Percentiles rank a stretch among this genome's conserved stretches.
These are phyloP conservation scores for Schizonepeta tenuifolia DNA, from an alignment of 257 asterid species.

Conservation along the genomic window DNA sequence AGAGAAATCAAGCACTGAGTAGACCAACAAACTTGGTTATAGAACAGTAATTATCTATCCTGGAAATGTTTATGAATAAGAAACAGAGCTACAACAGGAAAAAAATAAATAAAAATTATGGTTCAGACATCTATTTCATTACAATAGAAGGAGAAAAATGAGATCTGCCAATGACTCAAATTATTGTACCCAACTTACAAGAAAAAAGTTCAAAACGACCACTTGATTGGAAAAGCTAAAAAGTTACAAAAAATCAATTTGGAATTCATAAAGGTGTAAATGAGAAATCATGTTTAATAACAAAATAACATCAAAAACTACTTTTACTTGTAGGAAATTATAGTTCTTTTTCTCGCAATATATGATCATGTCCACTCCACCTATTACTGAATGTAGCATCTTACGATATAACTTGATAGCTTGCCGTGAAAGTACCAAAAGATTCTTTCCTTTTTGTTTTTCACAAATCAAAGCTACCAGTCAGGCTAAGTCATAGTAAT, in stretches of 20 bases:
- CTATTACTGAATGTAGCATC: constrained; percentile 8
- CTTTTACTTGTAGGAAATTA: constrained; percentile 13
- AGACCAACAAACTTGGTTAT: constrained; percentile 38
- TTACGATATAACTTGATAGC: constrained; percentile 24
- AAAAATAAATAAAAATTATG: not conserved
- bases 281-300: constrained; percentile 20
- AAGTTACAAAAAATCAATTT: constrained; percentile 17
- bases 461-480: constrained; percentile 19
- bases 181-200: not conserved
- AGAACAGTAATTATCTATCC: constrained; percentile 22
- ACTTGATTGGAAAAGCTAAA: constrained; percentile 8
- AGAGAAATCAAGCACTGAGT: constrained; percentile 73
- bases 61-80: constrained; percentile 3
- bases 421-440: not conserved
- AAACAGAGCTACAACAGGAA: constrained; percentile 2
- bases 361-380: constrained; percentile 13
- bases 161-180: constrained; percentile 10
- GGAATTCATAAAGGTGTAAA: constrained; percentile 11
- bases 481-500: not conserved
- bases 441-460: constrained; percentile 1
- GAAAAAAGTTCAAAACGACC: not conserved
- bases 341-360: not conserved
- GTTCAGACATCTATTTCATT: constrained; percentile 2
- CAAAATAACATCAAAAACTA: not conserved
- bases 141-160: not conserved